Base-by-base conservation (phyloP, 176 grass and related monocot species). In the Secale cereale region DNA sequence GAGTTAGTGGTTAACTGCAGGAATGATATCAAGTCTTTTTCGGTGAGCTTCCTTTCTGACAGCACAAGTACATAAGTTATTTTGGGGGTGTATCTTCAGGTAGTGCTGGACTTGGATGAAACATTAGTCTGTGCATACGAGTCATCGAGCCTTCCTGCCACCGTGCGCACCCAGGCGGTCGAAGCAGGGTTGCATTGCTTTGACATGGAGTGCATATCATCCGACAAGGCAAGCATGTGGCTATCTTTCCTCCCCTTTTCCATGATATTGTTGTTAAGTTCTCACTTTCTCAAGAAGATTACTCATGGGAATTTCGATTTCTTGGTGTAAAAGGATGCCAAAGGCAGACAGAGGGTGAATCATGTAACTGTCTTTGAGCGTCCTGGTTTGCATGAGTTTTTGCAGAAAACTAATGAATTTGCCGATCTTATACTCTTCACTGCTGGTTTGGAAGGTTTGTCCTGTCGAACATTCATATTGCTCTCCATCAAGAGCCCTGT, bases 351-450 rank as follows among this genome's bases (percentile, higher is more conserved):
- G 35, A 95, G 86, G 82, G 80, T 91, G 57, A 98, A 92, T 67
- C 86, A 74, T 81, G 91, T 98, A 28, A 95, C 91, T 32, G 96
- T 98, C 66, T 98, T 95, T 79, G 93, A 98, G 79, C 93, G 96
- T 74, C 96, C 93, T 88, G 96, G 96, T 78, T 92, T 98, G 78
- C 78, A 90, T 4, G 89, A 98, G 65, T 98, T 98, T 74, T 89
- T 98, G 88, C 81, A 83, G 37, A 70, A 85, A 71, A 86, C 84
- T 69, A 93, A 69, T 45, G 90, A 98, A 92, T 98, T 98, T 59
- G 96, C 96, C 28, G 89, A 98, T 56, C 91, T 98, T 84, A 75
- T 98, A 86, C 96, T 98, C 50, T 98, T 98, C 82, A 98, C 96
- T 13, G 96, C 96, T 87, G 96, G 91, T 65, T 75, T 98, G 33